Percentiles rank a stretch among this genome's conserved stretches.
phyloP scores from a whole-genome alignment of 768 basidiomycete genomes.

The Dentipellis fragilis region DNA sequence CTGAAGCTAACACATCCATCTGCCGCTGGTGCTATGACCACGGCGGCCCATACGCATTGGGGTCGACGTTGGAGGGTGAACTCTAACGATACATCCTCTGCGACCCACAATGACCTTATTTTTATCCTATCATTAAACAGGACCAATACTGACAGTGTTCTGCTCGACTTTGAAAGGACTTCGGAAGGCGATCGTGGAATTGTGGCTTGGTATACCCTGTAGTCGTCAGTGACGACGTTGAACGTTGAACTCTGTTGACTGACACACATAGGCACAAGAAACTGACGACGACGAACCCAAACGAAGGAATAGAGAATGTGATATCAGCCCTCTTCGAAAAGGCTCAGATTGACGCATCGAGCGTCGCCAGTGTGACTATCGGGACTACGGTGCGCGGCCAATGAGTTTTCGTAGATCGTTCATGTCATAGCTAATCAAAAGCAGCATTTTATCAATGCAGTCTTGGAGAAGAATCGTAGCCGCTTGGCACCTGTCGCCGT shows the following conservation, averaged over 20 bases:
- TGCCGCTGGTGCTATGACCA: too few relatives aligned
- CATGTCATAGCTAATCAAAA: neutral
- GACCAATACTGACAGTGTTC: neutral
- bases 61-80: conserved; percentile 9
- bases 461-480: conserved; percentile 44
- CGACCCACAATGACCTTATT: too few relatives aligned
- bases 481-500: conserved; percentile 52
- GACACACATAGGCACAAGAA: conserved; percentile 26
- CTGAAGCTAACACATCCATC: too few relatives aligned
- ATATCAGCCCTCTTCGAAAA: conserved; percentile 33
- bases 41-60: conserved; percentile 5
- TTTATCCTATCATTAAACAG: too few relatives aligned
- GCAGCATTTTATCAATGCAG: conserved; percentile 28
- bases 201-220: neutral
- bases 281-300: conserved; percentile 47
- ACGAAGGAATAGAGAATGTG: conserved; percentile 46
- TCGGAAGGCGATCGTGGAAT: neutral
- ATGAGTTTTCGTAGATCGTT: neutral
- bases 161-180: neutral
- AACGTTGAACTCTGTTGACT: too few relatives aligned
- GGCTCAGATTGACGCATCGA: neutral
- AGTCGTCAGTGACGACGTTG: neutral
- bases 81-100: too few relatives aligned
- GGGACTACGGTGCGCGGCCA: neutral
- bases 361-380: neutral